Percentiles rank a stretch among this genome's conserved stretches.
phyloP scores from a whole-genome alignment of 2,329 filamentous ascomycete species.

The Monilinia polystroma region DNA sequence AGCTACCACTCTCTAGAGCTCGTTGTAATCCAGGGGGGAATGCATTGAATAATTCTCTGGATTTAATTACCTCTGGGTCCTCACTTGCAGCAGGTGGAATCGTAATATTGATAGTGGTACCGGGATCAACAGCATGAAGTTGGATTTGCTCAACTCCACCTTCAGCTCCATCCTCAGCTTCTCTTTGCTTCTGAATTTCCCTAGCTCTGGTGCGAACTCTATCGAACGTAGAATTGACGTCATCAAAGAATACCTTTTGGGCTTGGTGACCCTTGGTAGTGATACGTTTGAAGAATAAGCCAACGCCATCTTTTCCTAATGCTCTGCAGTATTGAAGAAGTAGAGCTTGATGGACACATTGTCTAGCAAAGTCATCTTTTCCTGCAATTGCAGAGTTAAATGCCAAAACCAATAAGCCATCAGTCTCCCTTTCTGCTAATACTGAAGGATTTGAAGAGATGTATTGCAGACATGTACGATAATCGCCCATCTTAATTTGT shows the following conservation, averaged over 20 bases:
- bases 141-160: slow-evolving; percentile 93
- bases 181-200: slow-evolving; percentile 47
- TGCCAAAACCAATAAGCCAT: slow-evolving; percentile 85
- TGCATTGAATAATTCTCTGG: slow-evolving; percentile 74
- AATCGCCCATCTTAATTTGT: slow-evolving; percentile 73
- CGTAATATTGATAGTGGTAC: slow-evolving; percentile 84
- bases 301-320: slow-evolving; percentile 82
- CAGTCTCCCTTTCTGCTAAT: slow-evolving; percentile 80
- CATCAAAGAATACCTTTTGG: slow-evolving; percentile 85
- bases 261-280: slow-evolving; percentile 88
- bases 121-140: slow-evolving; percentile 90
- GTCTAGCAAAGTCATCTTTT: slow-evolving; percentile 72
- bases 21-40: slow-evolving; percentile 80
- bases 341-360: slow-evolving; percentile 90
- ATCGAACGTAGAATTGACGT: slow-evolving; percentile 84
- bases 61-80: slow-evolving; percentile 61
- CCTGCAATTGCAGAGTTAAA: slow-evolving; percentile 83
- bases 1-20: slow-evolving; percentile 81
- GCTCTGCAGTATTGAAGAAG: slow-evolving; percentile 93
- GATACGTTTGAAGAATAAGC: slow-evolving; percentile 94
- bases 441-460: slow-evolving; percentile 77
- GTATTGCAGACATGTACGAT: slow-evolving; percentile 70
- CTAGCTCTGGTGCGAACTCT: slow-evolving; percentile 71
- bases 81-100: slow-evolving; percentile 70
- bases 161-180: slow-evolving; percentile 55